phyloP scores from a whole-genome alignment of 176 grass and related monocot species.

The Zea mays region Zm-B73-REFERENCE-NAM-5.0 NC_050104.1:12839501-12840000 shows the following conservation, averaged over 20 bases:
- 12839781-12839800: slow-evolving; percentile 73
- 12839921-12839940: slow-evolving; percentile 90
- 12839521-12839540: background rate
- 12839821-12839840: slow-evolving; percentile 30
- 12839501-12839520: background rate
- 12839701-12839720: slow-evolving; percentile 92
- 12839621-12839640: background rate
- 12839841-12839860: slow-evolving; percentile 6
- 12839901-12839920: slow-evolving; percentile 89
- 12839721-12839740: slow-evolving; percentile 89
- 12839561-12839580: background rate
- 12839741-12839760: slow-evolving; percentile 79
- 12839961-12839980: slow-evolving; percentile 96
- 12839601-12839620: slow-evolving; percentile 18
- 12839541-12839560: background rate
- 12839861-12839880: background rate
- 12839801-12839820: slow-evolving; percentile 89
- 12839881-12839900: slow-evolving; percentile 15
- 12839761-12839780: slow-evolving; percentile 71
- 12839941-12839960: slow-evolving; percentile 92
- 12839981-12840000: slow-evolving; percentile 90
- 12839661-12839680: slow-evolving; percentile 19
- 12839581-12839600: background rate
- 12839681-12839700: slow-evolving; percentile 51
- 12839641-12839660: slow-evolving; percentile 1